These are phyloP conservation scores for Leavenworthia alabamica DNA, from an alignment of 345 rosid genomes.

Conservation along the genomic window DNA sequence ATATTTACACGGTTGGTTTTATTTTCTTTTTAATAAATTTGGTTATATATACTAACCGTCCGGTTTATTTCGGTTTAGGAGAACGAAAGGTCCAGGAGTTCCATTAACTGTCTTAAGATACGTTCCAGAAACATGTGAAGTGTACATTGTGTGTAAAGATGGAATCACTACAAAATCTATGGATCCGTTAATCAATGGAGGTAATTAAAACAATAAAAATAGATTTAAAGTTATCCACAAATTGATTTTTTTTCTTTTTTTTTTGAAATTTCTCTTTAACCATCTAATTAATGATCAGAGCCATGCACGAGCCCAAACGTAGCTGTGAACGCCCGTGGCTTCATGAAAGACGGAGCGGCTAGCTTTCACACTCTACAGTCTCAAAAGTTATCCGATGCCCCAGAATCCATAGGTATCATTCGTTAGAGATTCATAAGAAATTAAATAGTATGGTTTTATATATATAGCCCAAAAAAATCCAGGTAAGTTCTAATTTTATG, in stretches of 20 bases:
- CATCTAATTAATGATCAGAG: neutral
- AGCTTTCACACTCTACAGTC: constrained; percentile 25
- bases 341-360: constrained; percentile 24
- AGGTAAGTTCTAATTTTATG: too few species aligned
- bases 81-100: constrained; percentile 44
- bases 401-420: constrained; percentile 20
- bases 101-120: constrained; percentile 47
- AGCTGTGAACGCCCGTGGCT: neutral
- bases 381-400: constrained; percentile 20
- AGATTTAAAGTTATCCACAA: neutral
- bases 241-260: neutral
- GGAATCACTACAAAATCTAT: constrained; percentile 45
- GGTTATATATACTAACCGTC: neutral
- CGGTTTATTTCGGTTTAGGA: constrained; percentile 37
- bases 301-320: constrained; percentile 10
- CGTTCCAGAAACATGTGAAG: constrained; percentile 49
- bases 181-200: constrained; percentile 21
- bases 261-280: neutral
- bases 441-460: neutral
- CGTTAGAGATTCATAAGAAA: neutral
- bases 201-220: constrained; percentile 16
- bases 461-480: too few species aligned
- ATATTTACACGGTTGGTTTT: constrained; percentile 41
- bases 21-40: too few species aligned
- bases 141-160: constrained; percentile 45